Conservation (phyloP, 192 early-diverging fungal genomes). For the Backusella tuberculispora region DNA sequence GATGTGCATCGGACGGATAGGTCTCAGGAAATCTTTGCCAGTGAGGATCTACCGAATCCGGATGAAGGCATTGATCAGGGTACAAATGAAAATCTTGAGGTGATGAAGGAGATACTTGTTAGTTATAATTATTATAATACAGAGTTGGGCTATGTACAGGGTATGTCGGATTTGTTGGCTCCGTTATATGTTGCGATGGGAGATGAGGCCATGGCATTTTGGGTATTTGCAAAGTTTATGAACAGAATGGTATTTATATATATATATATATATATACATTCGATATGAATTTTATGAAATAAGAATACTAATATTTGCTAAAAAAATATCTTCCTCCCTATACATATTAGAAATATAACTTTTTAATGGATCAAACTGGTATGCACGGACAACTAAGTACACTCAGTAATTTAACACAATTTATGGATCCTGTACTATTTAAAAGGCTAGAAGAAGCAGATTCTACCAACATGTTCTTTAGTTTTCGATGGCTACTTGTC, state of each 20-base stretch:
- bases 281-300: neutral
- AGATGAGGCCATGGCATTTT: slow-evolving; percentile 92
- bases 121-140: slow-evolving; percentile 89
- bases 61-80: slow-evolving; percentile 49
- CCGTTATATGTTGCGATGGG: slow-evolving; percentile 88
- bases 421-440: slow-evolving; percentile 83
- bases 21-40: slow-evolving; percentile 77
- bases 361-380: slow-evolving; percentile 87
- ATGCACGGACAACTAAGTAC: slow-evolving; percentile 88
- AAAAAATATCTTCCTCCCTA: neutral
- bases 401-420: slow-evolving; percentile 79
- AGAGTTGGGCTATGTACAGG: slow-evolving; percentile 88
- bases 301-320: too few relatives aligned
- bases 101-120: slow-evolving; percentile 90
- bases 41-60: slow-evolving; percentile 61
- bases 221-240: slow-evolving; percentile 91
- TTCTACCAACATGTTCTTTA: slow-evolving; percentile 91
- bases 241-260: slow-evolving; percentile 65
- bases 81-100: slow-evolving; percentile 77
- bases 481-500: slow-evolving; percentile 97
- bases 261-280: too few relatives aligned
- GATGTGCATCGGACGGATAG: slow-evolving; percentile 96
- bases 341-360: slow-evolving; percentile 69
- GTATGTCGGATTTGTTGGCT: slow-evolving; percentile 94
- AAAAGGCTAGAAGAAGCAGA: slow-evolving; percentile 71